These are phyloP conservation scores for Tilletia horrida DNA, from an alignment of 1,284 basidiomycete genomes.

Conservation along the genomic window DNA sequence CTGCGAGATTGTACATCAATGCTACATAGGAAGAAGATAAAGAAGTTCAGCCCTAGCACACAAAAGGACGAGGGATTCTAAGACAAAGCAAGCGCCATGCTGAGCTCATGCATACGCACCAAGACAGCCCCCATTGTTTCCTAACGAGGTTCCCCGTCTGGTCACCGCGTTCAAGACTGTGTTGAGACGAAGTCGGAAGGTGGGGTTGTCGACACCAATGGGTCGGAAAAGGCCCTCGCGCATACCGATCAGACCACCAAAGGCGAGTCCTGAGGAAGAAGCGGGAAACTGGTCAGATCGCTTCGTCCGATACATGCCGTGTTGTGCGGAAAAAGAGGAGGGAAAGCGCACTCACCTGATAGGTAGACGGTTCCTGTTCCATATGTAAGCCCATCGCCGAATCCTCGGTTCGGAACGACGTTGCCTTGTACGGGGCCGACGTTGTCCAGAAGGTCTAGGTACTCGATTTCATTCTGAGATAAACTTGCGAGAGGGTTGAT, in stretches of 20 bases:
- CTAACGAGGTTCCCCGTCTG: conserved; percentile 91
- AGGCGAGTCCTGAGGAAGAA: conserved; percentile 70
- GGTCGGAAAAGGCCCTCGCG: conserved; percentile 87
- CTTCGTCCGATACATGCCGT: neutral
- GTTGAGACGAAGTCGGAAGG: conserved; percentile 84
- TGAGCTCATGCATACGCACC: conserved; percentile 61
- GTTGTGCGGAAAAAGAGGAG: too few species aligned
- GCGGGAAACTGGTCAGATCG: conserved; percentile 58
- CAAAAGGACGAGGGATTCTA: neutral
- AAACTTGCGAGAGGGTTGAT: conserved; percentile 60
- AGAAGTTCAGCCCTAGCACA: too few species aligned
- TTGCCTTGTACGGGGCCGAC: conserved; percentile 48
- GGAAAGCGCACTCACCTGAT: conserved; percentile 67
- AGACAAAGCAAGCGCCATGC: neutral
- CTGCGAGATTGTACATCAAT: conserved; percentile 91
- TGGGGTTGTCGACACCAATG: conserved; percentile 60
- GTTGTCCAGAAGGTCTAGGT: conserved; percentile 53
- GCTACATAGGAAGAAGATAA: conserved; percentile 60
- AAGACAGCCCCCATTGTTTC: conserved; percentile 95
- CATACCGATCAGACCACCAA: conserved; percentile 92
- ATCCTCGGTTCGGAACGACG: conserved; percentile 66
- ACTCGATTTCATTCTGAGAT: conserved; percentile 53
- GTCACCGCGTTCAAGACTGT: conserved; percentile 94
- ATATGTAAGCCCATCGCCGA: conserved; percentile 99
- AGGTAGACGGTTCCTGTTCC: conserved; percentile 99